Evolutionary conservation across 371 early-diverging fungal genomes (phyloP).

Genomic region (Rhizopus microsporus): DNA sequence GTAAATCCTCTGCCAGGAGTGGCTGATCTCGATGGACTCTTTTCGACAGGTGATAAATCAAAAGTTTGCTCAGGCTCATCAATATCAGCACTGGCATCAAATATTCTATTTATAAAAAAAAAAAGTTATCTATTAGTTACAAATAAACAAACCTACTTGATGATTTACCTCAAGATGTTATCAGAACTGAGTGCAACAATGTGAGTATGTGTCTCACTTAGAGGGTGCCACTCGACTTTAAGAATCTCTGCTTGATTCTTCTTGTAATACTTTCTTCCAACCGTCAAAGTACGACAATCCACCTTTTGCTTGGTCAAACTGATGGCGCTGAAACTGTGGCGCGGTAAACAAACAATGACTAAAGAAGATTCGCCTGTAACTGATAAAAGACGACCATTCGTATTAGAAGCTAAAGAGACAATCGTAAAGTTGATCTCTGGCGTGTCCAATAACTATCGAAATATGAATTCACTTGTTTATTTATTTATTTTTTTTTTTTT

Average conservation of each 20-base stretch:
- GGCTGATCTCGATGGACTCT: constrained; percentile 2
- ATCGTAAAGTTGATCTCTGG: constrained; percentile 42
- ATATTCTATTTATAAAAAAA: constrained; percentile 40
- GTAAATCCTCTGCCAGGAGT: constrained; percentile 17
- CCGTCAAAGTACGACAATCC: constrained; percentile 30
- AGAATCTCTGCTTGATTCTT: constrained; percentile 20
- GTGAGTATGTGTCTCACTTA: constrained; percentile 47
- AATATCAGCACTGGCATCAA: constrained; percentile 39
- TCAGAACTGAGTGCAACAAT: constrained; percentile 39
- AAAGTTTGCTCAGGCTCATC: constrained; percentile 45
- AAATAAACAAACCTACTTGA: background rate
- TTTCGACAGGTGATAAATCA: constrained; percentile 38
- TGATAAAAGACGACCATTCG: constrained; percentile 37
- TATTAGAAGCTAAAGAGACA: constrained; percentile 27
- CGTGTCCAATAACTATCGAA: constrained; percentile 34
- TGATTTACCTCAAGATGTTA: constrained; percentile 33
- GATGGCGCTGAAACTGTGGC: constrained; percentile 16
- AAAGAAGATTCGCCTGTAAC: constrained; percentile 30
- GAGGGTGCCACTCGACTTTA: constrained; percentile 45
- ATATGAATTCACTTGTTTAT: constrained; percentile 1
- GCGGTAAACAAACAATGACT: constrained; percentile 38
- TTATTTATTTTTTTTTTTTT: background rate
- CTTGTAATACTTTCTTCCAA: constrained; percentile 24
- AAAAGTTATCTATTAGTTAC: background rate
- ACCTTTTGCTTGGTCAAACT: constrained; percentile 15